Evolutionary conservation across 2,329 filamentous ascomycete species (phyloP), one percentile per base, ranked within the genome.

Genomic region (Berkeleyomyces basicola): DNA sequence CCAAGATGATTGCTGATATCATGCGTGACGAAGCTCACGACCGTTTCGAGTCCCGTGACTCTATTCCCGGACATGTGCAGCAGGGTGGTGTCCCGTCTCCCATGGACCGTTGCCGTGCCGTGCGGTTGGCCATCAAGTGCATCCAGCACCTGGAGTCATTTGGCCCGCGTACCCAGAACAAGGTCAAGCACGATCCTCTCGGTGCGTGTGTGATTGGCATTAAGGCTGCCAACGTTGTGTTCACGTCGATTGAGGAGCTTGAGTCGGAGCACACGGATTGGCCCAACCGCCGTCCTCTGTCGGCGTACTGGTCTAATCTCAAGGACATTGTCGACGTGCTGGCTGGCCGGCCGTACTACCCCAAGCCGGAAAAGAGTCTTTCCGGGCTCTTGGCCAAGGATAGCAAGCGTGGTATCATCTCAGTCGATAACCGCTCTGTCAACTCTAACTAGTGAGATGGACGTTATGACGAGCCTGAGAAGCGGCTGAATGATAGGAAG

Each of bases 61-160:
- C 89, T 67, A 92, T 95, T 59, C 91, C 91, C 0, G 91, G 91
- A 11, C 91, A 96, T 75, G 91, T 95, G 67, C 91, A 96, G 74
- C 92, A 96, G 76, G 91, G 91, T 68, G 90, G 90, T 64, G 89
- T 88, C 51, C 93, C 93, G 0, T 95, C 89, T 2, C 85, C 93
- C 5, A 97, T 99, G 91, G 93, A 99, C 74, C 87, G 93, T 62
- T 91, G 92, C 69, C 85, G 93, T 57, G 92, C 93, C 1, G 87
- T 96, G 33, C 82, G 93, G 59, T 85, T 99, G 70, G 90, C 91
- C 7, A 93, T 97, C 74, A 92, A 91, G 76, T 95, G 90, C 72
- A 87, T 97, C 71, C 85, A 96, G 76, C 90, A 96, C 71, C 78
- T 99, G 3, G 93, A 99, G 75, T 74, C 75, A 31, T 96, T 85